A percentile compares a stretch with the other conserved stretches of the same genome.
Conservation (phyloP, 495 filamentous ascomycete genomes). For the Penicillium salamii region DNA sequence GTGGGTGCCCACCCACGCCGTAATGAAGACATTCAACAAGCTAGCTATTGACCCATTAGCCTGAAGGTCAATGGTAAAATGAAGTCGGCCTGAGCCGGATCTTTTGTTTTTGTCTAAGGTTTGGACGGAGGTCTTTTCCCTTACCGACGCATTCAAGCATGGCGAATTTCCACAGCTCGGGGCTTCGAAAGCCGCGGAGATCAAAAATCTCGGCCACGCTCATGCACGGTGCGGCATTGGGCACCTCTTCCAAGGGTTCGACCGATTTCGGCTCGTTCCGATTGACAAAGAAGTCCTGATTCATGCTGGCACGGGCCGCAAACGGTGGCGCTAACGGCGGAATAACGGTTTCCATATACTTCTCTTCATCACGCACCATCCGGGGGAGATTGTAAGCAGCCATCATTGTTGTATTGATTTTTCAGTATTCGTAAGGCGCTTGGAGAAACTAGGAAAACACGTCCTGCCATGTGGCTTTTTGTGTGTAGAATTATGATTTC, state of each 20-base stretch:
- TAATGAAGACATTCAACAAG: constrained; percentile 28
- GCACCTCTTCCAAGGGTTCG: constrained; percentile 33
- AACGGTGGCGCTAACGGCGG: constrained; percentile 45
- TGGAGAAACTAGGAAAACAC: neutral
- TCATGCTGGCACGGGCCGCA: constrained; percentile 48
- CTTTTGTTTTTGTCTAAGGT: neutral
- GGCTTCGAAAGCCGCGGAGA: constrained; percentile 32
- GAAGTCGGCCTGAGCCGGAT: no score
- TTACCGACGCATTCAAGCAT: constrained; percentile 38
- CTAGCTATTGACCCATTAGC: no score
- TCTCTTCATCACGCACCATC: constrained; percentile 13
- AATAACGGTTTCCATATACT: constrained; percentile 12
- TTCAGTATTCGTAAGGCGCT: neutral
- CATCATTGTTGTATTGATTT: constrained; percentile 13
- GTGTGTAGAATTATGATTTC: neutral
- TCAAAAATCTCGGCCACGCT: constrained; percentile 35
- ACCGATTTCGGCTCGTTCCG: constrained; percentile 35
- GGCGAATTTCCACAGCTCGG: constrained; percentile 45
- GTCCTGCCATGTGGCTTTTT: neutral
- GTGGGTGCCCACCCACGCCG: constrained; percentile 23
- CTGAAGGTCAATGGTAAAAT: no score
- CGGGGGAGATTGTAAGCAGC: constrained; percentile 18
- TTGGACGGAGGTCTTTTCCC: neutral
- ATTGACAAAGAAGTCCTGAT: constrained; percentile 43
- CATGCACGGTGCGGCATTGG: constrained; percentile 46